Evolutionary conservation across 208 protist genomes (phyloP), one percentile per base, ranked within the genome.

Genomic region (Trypanosoma caninum): DNA sequence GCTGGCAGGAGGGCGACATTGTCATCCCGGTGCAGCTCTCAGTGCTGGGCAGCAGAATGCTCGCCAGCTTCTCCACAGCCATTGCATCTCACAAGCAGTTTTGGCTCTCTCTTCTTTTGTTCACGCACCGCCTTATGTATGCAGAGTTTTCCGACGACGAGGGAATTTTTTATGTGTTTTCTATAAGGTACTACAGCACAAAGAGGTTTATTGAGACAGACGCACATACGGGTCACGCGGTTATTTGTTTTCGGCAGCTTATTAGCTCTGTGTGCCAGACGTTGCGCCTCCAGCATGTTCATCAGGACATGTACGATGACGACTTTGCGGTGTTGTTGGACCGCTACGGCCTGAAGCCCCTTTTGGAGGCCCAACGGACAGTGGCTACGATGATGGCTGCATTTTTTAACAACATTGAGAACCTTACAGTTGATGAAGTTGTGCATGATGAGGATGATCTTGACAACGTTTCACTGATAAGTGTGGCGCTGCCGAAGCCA

Each of bases 371-470:
- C 4, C 85, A 93, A 58, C 70, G 82, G 20, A 82, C 84, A 22
- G 80, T 93, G 10, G 77, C 89, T 34, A 82, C 77, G 42, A 70
- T 72, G 3, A 73, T 93, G 20, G 78, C 80, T 16, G 70, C 80
- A 34, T 80, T 88, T 46, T 84, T 89, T 51, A 79, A 82, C 47
- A 87, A 82, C 50, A 58, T 79, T 31, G 85, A 93, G 3, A 52
- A 61, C 35, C 78, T 87, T 50, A 85, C 74, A 0, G 80, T 76
- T 0, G 74, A 86, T 34, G 85, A 89, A 63, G 82, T 93, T 38
- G 79, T 86, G 52, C 81, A 93, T 53, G 82, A 89, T 23, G 85
- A 89, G 25, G 85, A 93, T 45, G 85, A 93, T 59, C 57, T 93
- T 22, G 86, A 93, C 51, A 57, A 52, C 16, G 76, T 82, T 0